A percentile compares a stretch with the other conserved stretches of the same genome.
Conservation (phyloP, 179 eudicot species). For the Spinacia oleracea region DNA sequence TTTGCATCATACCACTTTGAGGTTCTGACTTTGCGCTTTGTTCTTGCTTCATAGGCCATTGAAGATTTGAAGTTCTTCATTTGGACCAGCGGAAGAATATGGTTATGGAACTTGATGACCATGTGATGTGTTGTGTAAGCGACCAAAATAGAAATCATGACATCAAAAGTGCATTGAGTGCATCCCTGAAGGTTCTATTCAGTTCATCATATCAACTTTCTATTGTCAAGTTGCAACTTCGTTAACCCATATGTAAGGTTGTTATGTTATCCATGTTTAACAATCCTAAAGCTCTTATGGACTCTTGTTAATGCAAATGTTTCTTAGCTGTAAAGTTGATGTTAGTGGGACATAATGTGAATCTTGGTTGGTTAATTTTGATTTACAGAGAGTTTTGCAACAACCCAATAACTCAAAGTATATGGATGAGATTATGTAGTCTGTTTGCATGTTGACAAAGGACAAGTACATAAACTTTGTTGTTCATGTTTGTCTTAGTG, state of each 20-base stretch:
- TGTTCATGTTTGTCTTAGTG: conserved; percentile 61
- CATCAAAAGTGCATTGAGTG: conserved; percentile 98
- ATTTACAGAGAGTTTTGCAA: conserved; percentile 73
- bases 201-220: conserved; percentile 79
- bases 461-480: conserved; percentile 96
- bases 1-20: not conserved
- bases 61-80: conserved; percentile 98
- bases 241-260: conserved; percentile 98
- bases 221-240: conserved; percentile 87
- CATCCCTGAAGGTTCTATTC: conserved; percentile 91
- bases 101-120: conserved; percentile 97
- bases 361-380: conserved; percentile 5
- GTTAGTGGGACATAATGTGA: conserved; percentile 4
- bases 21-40: conserved; percentile 1
- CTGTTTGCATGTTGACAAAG: conserved; percentile 69
- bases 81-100: conserved; percentile 91
- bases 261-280: conserved; percentile 97
- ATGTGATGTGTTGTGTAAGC: conserved; percentile 98
- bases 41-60: conserved; percentile 59
- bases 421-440: conserved; percentile 82
- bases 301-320: not conserved
- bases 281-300: not conserved
- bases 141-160: conserved; percentile 99
- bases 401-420: conserved; percentile 55
- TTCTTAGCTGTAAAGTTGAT: conserved; percentile 8